phyloP scores from a whole-genome alignment of 331 rosid species.

The Pyrus hybrid region DNA sequence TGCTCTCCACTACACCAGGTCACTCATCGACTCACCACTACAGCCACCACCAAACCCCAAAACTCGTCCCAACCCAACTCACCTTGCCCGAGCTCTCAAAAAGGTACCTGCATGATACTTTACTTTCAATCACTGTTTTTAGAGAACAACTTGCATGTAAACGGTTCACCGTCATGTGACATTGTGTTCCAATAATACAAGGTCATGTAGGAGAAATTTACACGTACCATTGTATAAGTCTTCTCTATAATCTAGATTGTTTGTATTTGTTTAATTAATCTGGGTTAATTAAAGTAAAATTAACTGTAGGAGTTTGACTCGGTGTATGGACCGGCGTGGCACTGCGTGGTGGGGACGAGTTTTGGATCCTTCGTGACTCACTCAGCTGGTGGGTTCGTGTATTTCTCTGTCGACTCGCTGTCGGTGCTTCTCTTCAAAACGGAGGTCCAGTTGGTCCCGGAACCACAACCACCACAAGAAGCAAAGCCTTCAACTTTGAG shows the following conservation, averaged over 20 bases:
- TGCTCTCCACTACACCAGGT: constrained; percentile 44
- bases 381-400: constrained; percentile 51
- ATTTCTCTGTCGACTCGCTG: constrained; percentile 60
- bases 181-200: no score
- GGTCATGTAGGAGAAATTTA: no score
- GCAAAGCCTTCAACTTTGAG: neutral
- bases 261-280: neutral
- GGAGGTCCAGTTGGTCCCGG: constrained; percentile 36
- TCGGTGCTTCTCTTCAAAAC: constrained; percentile 67
- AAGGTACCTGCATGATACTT: constrained; percentile 19
- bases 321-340: constrained; percentile 63
- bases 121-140: neutral
- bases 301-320: constrained; percentile 45
- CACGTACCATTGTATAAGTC: no score
- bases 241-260: neutral
- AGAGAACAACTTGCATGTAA: no score
- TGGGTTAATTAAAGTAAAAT: neutral
- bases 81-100: constrained; percentile 57
- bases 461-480: neutral
- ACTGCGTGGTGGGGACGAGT: constrained; percentile 63
- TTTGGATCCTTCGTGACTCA: constrained; percentile 70
- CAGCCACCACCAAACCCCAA: neutral
- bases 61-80: constrained; percentile 31
- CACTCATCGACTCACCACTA: constrained; percentile 22
- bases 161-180: no score